Evolutionary conservation across 805 yeast genomes (phyloP).

Genomic region (Lipomyces japonicus): DNA sequence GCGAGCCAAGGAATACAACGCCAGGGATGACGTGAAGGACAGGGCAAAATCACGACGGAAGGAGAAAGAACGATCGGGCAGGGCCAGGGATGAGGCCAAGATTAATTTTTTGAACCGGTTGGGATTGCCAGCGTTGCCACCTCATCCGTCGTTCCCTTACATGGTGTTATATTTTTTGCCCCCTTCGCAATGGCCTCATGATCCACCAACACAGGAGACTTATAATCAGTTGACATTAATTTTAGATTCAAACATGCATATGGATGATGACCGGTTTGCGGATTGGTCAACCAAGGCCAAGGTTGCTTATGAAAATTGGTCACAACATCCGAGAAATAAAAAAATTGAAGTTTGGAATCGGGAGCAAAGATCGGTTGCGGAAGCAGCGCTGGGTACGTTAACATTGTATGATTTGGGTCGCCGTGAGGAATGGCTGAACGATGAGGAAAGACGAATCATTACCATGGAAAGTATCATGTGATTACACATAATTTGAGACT

Average conservation of each 20-base stretch:
- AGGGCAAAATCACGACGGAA: constrained; percentile 47
- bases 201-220: constrained; percentile 50
- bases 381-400: constrained; percentile 43
- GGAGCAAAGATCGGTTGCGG: constrained; percentile 46
- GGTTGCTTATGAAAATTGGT: constrained; percentile 49
- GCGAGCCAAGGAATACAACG: constrained; percentile 45
- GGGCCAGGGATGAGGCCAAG: constrained; percentile 42
- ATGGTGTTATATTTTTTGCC: constrained; percentile 44
- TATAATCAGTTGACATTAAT: constrained; percentile 38
- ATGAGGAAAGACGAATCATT: constrained; percentile 31
- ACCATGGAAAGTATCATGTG: constrained; percentile 15
- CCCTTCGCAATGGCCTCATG: constrained; percentile 48
- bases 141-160: constrained; percentile 49
- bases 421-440: constrained; percentile 43
- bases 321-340: constrained; percentile 37
- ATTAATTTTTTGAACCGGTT: constrained; percentile 40
- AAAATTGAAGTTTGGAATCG: constrained; percentile 45
- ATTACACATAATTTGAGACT: no score
- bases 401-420: constrained; percentile 46
- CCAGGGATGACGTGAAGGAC: constrained; percentile 48
- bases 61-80: constrained; percentile 42
- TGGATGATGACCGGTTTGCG: constrained; percentile 29
- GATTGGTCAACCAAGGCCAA: no score
- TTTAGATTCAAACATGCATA: constrained; percentile 28
- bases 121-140: constrained; percentile 42